phyloP scores from a whole-genome alignment of 805 yeast species.

The Candida bentonensis region DNA sequence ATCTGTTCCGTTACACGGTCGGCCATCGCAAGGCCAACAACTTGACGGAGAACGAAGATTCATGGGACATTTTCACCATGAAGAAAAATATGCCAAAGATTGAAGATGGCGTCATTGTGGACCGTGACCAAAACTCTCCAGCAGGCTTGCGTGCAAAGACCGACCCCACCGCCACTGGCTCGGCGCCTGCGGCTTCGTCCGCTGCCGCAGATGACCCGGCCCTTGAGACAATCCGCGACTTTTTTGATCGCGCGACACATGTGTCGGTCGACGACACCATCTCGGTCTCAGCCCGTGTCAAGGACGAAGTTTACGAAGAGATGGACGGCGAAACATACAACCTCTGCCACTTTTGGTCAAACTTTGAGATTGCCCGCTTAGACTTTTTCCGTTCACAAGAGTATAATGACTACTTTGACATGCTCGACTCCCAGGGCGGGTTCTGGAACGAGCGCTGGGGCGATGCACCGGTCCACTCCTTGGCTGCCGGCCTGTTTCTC shows the following conservation, averaged over 20 bases:
- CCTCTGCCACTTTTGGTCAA: constrained; percentile 83
- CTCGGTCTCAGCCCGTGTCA: constrained; percentile 16
- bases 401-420: constrained; percentile 55
- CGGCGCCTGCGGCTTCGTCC: neutral
- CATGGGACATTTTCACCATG: constrained; percentile 15
- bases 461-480: constrained; percentile 87
- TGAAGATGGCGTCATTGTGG: neutral
- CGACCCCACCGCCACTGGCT: constrained; percentile 4
- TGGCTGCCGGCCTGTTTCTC: constrained; percentile 69
- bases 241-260: neutral
- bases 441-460: constrained; percentile 94
- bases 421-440: constrained; percentile 62
- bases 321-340: constrained; percentile 59
- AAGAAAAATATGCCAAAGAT: constrained; percentile 12
- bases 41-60: constrained; percentile 25
- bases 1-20: constrained; percentile 58
- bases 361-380: constrained; percentile 80
- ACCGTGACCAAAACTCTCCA: neutral
- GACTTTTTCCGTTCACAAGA: constrained; percentile 53
- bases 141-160: neutral
- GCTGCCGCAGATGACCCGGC: neutral
- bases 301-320: constrained; percentile 34
- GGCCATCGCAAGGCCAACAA: constrained; percentile 39
- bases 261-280: constrained; percentile 1
- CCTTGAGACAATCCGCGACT: constrained; percentile 1